Conservation (phyloP, 495 filamentous ascomycete species). For the Massariosphaeria phaeospora region DNA sequence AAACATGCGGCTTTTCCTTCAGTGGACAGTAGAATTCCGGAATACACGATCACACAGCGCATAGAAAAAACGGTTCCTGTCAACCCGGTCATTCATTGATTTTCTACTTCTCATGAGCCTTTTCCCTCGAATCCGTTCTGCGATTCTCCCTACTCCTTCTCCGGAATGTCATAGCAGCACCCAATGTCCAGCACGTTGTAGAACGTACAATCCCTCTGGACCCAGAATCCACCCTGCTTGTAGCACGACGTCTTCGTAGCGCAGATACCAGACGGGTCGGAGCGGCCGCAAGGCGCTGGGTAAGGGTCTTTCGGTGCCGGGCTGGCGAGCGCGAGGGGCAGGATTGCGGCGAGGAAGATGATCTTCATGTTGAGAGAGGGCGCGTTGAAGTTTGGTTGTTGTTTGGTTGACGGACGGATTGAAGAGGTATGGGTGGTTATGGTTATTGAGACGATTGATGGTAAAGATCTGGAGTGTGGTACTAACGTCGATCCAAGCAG, state of each 20-base stretch:
- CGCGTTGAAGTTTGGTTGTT: background rate
- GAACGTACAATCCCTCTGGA: slow-evolving; percentile 27
- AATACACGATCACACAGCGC: no score
- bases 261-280: slow-evolving; percentile 24
- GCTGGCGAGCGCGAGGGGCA: slow-evolving; percentile 13
- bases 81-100: no score
- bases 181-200: slow-evolving; percentile 30
- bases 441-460: background rate
- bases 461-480: background rate
- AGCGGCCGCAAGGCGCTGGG: slow-evolving; percentile 27
- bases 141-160: slow-evolving; percentile 4
- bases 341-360: slow-evolving; percentile 7
- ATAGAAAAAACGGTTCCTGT: no score
- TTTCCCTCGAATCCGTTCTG: background rate
- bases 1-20: no score
- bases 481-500: background rate
- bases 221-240: slow-evolving; percentile 17
- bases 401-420: background rate
- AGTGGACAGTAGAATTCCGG: background rate
- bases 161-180: slow-evolving; percentile 27
- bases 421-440: background rate
- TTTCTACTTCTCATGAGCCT: background rate
- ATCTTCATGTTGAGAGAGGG: slow-evolving; percentile 20
- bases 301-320: slow-evolving; percentile 20
- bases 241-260: slow-evolving; percentile 14